Percentiles rank a stretch among this genome's conserved stretches.
Evolutionary conservation across 768 basidiomycete genomes (phyloP).

Genomic region (Termitomyces sp.): DNA sequence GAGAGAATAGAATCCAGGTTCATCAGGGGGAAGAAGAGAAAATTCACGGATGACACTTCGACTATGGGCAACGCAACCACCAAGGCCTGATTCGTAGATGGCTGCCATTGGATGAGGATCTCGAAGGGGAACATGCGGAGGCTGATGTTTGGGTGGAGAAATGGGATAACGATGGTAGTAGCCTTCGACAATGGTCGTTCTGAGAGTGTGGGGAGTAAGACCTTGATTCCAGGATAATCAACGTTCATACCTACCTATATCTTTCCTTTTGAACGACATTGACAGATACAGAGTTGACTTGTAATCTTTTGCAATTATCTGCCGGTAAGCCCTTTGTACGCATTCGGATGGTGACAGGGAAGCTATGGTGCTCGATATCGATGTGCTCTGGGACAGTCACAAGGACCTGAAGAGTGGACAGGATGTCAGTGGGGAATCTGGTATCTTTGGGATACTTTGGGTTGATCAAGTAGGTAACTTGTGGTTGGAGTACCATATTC

Average conservation of each 20-base stretch:
- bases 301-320: constrained; percentile 51
- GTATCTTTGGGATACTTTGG: constrained; percentile 25
- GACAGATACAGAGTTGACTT: constrained; percentile 51
- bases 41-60: constrained; percentile 33
- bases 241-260: constrained; percentile 49
- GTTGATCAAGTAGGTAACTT: constrained; percentile 43
- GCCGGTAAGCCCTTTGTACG: constrained; percentile 50
- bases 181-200: constrained; percentile 37
- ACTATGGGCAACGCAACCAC: constrained; percentile 18
- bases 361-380: constrained; percentile 38
- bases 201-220: constrained; percentile 20
- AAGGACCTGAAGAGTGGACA: constrained; percentile 63
- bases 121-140: constrained; percentile 58
- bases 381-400: constrained; percentile 58
- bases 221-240: not conserved
- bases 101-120: constrained; percentile 53
- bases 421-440: constrained; percentile 47
- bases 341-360: constrained; percentile 61
- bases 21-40: constrained; percentile 46
- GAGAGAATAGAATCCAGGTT: constrained; percentile 47
- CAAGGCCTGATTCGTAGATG: constrained; percentile 47
- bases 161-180: constrained; percentile 51
- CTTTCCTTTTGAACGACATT: constrained; percentile 64
- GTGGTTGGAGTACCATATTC: constrained; percentile 51
- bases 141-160: constrained; percentile 55